A percentile compares a stretch with the other conserved stretches of the same genome.
Conservation (phyloP, 108 stramenopile genomes). For the Skeletonema grethae region DNA sequence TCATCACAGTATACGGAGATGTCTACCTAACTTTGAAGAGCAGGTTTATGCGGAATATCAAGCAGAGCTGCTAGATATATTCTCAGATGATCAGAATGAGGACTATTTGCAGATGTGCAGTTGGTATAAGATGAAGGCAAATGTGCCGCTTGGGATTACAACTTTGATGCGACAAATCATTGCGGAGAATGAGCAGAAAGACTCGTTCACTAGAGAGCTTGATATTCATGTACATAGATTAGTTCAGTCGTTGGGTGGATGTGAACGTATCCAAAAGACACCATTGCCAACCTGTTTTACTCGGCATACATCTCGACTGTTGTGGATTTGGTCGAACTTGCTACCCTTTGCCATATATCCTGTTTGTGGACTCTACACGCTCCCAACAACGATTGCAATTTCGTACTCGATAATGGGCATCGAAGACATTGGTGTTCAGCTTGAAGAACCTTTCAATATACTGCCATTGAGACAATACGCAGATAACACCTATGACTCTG, state of each 20-base stretch:
- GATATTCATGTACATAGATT: conserved; percentile 45
- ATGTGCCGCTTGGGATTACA: conserved; percentile 49
- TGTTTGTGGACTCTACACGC: conserved; percentile 37
- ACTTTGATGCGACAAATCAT: conserved; percentile 48
- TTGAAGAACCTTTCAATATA: conserved; percentile 63
- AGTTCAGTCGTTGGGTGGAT: conserved; percentile 33
- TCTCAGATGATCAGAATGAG: conserved; percentile 23
- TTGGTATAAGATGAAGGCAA: conserved; percentile 26
- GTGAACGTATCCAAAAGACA: conserved; percentile 53
- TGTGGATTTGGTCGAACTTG: conserved; percentile 55
- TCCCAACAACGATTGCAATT: conserved; percentile 41
- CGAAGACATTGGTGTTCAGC: conserved; percentile 59
- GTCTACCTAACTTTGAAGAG: conserved; percentile 39
- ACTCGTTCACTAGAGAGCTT: conserved; percentile 38
- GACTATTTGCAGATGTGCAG: conserved; percentile 40
- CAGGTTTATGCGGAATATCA: conserved; percentile 42
- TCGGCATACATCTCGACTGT: conserved; percentile 38
- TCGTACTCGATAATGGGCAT: conserved; percentile 56
- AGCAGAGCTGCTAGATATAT: conserved; percentile 54
- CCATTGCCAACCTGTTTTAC: conserved; percentile 53
- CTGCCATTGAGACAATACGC: conserved; percentile 56
- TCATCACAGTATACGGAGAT: conserved; percentile 23
- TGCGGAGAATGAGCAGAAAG: conserved; percentile 24
- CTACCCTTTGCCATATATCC: conserved; percentile 59
- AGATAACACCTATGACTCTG: conserved; percentile 39